Evolutionary conservation across 768 basidiomycete species (phyloP), one percentile per base, ranked within the genome.

Genomic region (Pleurotus ostreatus): DNA sequence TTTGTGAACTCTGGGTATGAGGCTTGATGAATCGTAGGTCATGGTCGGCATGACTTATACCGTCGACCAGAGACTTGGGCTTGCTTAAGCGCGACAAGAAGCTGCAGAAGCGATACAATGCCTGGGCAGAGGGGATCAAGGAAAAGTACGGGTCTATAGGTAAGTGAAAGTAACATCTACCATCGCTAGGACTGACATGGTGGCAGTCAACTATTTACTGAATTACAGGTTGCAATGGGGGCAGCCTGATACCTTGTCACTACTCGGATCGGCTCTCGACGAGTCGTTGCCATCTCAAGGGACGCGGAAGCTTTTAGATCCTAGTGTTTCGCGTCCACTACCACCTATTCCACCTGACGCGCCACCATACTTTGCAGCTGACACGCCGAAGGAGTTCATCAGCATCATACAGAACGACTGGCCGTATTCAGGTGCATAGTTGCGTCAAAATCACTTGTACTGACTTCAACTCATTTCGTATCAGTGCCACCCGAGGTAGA

Each of bases 331-430:
- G 18, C 59, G 60, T 9, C 55, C 20, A 46, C 49, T 71, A 7
- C 70, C 71, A 15, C 62, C 69, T 8, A 64, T 77, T 13, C 73
- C 69, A 23, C 55, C 61, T 5, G 64, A 71, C 53, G 66, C 70
- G 2, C 83, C 82, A 5, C 70, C 74, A 11, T 89, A 88, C 67
- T 93, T 94, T 68, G 83, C 76, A 30, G 79, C 79, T 11, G 75
- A 85, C 60, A 84, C 83, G 7, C 80, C 86, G 0, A 61, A 75
- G 11, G 72, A 82, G 37, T 72, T 82, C 52, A 71, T 90, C 60
- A 87, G 84, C 63, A 83, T 92, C 59, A 87, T 87, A 46, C 84
- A 75, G 62, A 92, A 93, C 63, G 90, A 92, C 65, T 94, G 92
- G 92, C 92, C 92, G 0, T 94, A 94, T 68, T 92, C 89, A 5